phyloP scores from a whole-genome alignment of 768 basidiomycete species.

The Punctularia strigosozonata region DNA sequence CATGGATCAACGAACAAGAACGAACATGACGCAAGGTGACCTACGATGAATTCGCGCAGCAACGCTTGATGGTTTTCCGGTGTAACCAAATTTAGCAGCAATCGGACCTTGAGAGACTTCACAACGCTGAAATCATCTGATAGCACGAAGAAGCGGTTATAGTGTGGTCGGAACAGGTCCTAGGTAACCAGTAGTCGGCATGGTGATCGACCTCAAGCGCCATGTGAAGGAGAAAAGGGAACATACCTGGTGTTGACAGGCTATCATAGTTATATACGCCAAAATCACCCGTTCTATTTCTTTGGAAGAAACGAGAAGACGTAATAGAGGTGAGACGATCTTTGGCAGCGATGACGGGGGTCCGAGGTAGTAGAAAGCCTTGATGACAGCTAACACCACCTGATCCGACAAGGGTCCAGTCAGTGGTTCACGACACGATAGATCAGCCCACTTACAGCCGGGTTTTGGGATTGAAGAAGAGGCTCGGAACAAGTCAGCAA shows the following conservation, averaged over 20 bases:
- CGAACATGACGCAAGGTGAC: constrained; percentile 16
- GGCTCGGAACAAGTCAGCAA: constrained; percentile 63
- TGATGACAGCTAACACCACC: constrained; percentile 54
- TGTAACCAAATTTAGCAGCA: constrained; percentile 57
- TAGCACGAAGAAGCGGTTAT: constrained; percentile 58
- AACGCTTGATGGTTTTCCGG: constrained; percentile 58
- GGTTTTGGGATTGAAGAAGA: constrained; percentile 76
- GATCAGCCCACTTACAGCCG: constrained; percentile 47
- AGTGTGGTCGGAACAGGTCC: constrained; percentile 53
- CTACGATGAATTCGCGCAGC: constrained; percentile 75
- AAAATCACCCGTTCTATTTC: constrained; percentile 71
- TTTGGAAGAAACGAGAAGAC: constrained; percentile 54
- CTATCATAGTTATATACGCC: constrained; percentile 57
- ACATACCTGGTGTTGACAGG: constrained; percentile 55
- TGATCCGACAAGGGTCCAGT: constrained; percentile 1
- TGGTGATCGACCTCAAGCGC: too few relatives aligned
- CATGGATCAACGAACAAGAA: constrained; percentile 1
- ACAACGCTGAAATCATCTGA: constrained; percentile 52
- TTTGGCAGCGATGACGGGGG: constrained; percentile 42
- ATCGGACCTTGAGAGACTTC: constrained; percentile 64
- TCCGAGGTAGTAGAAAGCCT: constrained; percentile 63
- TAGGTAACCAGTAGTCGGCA: constrained; percentile 14
- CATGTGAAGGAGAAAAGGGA: not conserved
- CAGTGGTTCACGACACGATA: not conserved
- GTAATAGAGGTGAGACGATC: constrained; percentile 61